Evolutionary conservation across 1,284 basidiomycete species (phyloP).

Genomic region (Ceratobasidium sp.): DNA sequence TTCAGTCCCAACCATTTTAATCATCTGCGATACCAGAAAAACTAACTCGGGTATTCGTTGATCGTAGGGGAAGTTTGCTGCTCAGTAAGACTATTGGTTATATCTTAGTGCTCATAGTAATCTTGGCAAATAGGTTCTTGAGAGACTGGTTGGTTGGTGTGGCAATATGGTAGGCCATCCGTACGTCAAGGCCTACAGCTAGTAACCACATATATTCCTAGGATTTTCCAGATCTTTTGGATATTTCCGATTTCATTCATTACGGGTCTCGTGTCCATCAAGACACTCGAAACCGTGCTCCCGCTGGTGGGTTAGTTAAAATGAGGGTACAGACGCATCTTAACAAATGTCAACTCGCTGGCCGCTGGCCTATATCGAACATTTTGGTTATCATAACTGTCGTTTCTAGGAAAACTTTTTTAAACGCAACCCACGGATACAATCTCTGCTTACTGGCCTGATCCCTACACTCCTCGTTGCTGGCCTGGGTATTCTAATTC

Average conservation of each 20-base stretch:
- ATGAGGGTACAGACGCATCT: not conserved
- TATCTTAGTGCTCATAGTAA: not conserved
- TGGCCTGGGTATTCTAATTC: constrained; percentile 49
- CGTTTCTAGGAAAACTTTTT: constrained; percentile 41
- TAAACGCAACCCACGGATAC: constrained; percentile 42
- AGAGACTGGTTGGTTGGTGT: constrained; percentile 37
- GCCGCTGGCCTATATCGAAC: no score
- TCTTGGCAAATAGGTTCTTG: constrained; percentile 19
- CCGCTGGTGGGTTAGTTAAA: constrained; percentile 30
- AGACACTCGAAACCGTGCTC: constrained; percentile 21
- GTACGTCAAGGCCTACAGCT: not conserved
- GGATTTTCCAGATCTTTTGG: constrained; percentile 51
- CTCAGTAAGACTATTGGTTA: constrained; percentile 23
- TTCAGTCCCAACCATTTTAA: not conserved
- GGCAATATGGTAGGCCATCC: constrained; percentile 43
- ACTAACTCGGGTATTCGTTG: not conserved
- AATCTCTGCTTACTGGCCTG: constrained; percentile 47
- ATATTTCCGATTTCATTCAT: constrained; percentile 43
- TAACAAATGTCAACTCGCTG: no score
- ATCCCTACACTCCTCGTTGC: constrained; percentile 49
- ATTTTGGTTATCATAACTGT: no score
- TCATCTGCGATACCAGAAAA: not conserved
- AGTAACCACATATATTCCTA: not conserved
- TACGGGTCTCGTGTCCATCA: constrained; percentile 43
- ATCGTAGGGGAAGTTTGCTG: constrained; percentile 38